phyloP scores from a whole-genome alignment of 805 yeast genomes.

The Metahyphopichia silvanorum region DNA sequence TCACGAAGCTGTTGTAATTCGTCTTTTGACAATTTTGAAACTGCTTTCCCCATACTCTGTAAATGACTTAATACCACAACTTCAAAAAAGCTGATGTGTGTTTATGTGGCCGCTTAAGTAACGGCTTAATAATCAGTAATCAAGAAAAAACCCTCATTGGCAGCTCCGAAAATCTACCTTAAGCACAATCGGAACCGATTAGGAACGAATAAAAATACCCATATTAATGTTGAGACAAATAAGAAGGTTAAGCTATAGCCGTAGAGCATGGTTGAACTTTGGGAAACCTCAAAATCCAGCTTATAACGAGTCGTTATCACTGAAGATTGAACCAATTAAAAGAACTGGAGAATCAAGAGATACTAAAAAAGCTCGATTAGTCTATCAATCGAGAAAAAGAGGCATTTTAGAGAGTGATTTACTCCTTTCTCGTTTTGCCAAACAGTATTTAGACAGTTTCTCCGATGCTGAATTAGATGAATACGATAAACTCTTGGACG shows the following conservation, averaged over 20 bases:
- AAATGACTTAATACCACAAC: too few species aligned
- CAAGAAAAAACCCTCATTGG: too few species aligned
- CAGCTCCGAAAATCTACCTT: too few species aligned
- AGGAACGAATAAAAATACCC: too few species aligned
- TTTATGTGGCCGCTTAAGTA: too few species aligned
- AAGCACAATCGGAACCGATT: too few species aligned
- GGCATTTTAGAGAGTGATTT: slow-evolving; percentile 94
- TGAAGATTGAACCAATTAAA: slow-evolving; percentile 75
- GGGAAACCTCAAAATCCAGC: slow-evolving; percentile 44
- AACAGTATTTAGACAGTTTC: slow-evolving; percentile 60
- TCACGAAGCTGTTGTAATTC: slow-evolving; percentile 78
- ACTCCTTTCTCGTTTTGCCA: slow-evolving; percentile 80
- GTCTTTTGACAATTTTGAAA: slow-evolving; percentile 87
- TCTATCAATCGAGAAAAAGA: slow-evolving; percentile 90
- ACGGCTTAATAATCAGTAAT: too few species aligned
- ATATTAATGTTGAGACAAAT: too few species aligned
- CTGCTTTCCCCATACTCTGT: slow-evolving; percentile 98
- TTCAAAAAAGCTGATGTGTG: too few species aligned
- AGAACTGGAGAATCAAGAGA: slow-evolving; percentile 72
- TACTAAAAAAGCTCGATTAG: slow-evolving; percentile 77
- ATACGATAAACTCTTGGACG: slow-evolving; percentile 81
- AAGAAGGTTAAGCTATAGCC: too few species aligned
- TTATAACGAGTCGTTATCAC: slow-evolving; percentile 16
- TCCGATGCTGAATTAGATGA: slow-evolving; percentile 69
- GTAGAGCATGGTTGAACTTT: slow-evolving; percentile 23